These are phyloP conservation scores for Blastocladiella britannica DNA, from an alignment of 192 early-diverging fungal species.

Conservation along the genomic window DNA sequence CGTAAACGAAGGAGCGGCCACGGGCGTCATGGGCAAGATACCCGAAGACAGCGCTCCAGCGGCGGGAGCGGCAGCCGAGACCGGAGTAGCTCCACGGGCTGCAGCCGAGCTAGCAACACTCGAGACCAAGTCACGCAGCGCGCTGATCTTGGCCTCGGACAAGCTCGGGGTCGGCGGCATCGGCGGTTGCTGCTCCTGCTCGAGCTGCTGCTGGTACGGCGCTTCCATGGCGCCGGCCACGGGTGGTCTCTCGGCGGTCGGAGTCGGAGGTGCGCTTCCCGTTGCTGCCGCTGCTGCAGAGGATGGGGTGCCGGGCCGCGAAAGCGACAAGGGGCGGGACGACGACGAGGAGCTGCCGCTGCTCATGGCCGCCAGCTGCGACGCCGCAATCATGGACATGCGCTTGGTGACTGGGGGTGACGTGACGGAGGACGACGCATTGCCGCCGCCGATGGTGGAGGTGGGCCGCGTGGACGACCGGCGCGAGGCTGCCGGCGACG, in stretches of 20 bases:
- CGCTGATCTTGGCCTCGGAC: background rate
- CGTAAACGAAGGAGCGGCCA: too few species aligned
- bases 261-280: slow-evolving; percentile 6
- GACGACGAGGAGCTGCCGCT: background rate
- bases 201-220: slow-evolving; percentile 8
- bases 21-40: too few species aligned
- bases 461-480: background rate
- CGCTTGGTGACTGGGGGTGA: background rate
- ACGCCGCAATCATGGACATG: background rate
- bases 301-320: too few species aligned
- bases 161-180: too few species aligned
- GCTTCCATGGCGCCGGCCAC: slow-evolving; percentile 3
- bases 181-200: slow-evolving; percentile 8
- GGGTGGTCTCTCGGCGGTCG: slow-evolving; percentile 4
- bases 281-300: slow-evolving; percentile 2
- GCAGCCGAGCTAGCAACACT: too few species aligned
- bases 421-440: background rate
- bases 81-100: too few species aligned
- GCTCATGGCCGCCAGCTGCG: background rate
- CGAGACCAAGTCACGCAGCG: slow-evolving; percentile 9
- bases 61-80: too few species aligned
- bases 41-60: too few species aligned
- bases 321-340: too few species aligned
- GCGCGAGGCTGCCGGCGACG: background rate
- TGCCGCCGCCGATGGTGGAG: background rate